Evolutionary conservation across 78 protist genomes (phyloP), one percentile per base, ranked within the genome.

Genomic region (Dictyostelium intermedium): DNA sequence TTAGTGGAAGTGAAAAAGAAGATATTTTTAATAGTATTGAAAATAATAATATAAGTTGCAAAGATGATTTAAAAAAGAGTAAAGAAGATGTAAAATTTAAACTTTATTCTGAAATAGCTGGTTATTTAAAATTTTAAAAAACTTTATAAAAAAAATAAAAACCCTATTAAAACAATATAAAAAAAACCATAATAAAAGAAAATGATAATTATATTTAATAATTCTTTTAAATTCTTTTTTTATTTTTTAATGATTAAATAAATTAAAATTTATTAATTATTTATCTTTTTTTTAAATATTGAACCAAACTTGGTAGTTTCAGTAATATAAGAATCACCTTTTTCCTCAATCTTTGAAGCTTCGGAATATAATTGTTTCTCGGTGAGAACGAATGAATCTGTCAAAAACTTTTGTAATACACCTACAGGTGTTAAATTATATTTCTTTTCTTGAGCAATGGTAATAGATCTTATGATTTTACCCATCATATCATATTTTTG

Each of bases 401-500:
- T 80, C 14, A 89, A 56, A 74, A 47, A 89, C 18, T 70, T 80
- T 41, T 89, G 86, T 13, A 89, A 18, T 4, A 81, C 76, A 34
- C 87, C 94, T 16, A 89, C 87, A 37, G 56, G 53, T 1, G 94
- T 70, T 11, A 80, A 35, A 50, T 89, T 89, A 30, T 89, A 89
- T 41, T 80, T 66, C 73, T 89, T 89, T 9, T 61, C 43, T 70
- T 79, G 87, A 50, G 83, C 50, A 30, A 23, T 13, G 5, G 82
- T 61, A 27, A 89, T 76, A 11, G 41, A 23, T 80, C 63, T 37
- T 8, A 89, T 53, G 41, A 89, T 89, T 43, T 89, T 89, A 1
- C 94, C 85, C 34, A 80, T 63, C 94, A 89, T 89, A 30, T 89
- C 94, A 69, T 89, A 89, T 50, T 89, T 89, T 50, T 79, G 80